Evolutionary conservation across 352 stramenopile genomes (phyloP).

Genomic region (Phytophthora sansomeana): DNA sequence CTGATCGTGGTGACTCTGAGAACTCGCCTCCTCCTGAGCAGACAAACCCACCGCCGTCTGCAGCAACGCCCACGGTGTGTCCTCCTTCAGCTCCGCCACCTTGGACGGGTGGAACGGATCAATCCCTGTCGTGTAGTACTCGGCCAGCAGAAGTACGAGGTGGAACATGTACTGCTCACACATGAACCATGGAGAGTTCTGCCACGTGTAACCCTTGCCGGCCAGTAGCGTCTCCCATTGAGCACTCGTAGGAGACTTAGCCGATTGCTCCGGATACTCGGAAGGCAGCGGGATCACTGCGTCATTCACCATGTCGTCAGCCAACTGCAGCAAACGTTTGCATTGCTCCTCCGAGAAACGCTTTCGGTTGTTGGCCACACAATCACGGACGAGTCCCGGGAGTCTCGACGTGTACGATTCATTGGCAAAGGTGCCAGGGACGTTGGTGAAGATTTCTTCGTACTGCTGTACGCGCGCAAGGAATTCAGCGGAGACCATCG

Average conservation of each 20-base stretch:
- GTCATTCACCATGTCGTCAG: too few relatives aligned
- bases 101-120: conserved; percentile 79
- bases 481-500: conserved; percentile 46
- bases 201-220: conserved; percentile 66
- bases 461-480: conserved; percentile 46
- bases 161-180: conserved; percentile 83
- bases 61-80: conserved; percentile 64
- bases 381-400: too few relatives aligned
- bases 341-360: too few relatives aligned
- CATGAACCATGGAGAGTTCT: conserved; percentile 80
- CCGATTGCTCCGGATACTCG: conserved; percentile 32
- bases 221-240: conserved; percentile 58
- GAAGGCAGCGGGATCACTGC: conserved; percentile 51
- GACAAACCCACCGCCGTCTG: conserved; percentile 57
- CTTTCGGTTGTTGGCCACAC: too few relatives aligned
- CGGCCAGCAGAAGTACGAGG: conserved; percentile 63
- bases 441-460: too few relatives aligned
- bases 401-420: too few relatives aligned
- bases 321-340: too few relatives aligned
- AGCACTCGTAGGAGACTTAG: conserved; percentile 40
- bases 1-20: conserved; percentile 42
- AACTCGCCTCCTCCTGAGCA: conserved; percentile 24
- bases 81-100: conserved; percentile 56
- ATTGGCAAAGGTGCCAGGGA: too few relatives aligned
- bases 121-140: conserved; percentile 66